Evolutionary conservation across 257 asterid species (phyloP).

Genomic region (Solanum piurae): DNA sequence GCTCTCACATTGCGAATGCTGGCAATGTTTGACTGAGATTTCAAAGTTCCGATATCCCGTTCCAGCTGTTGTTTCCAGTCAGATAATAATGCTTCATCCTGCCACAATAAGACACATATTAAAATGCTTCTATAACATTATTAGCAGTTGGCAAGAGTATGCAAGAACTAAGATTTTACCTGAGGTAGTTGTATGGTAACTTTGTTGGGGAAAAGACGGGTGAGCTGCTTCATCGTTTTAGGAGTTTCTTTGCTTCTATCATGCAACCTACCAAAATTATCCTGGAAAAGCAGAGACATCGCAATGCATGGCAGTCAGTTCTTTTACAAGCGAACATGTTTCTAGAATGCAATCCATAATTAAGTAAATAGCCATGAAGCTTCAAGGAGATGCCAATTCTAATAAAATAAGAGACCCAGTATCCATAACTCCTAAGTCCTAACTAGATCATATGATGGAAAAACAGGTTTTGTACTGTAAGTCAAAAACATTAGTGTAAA

Average conservation of each 20-base stretch:
- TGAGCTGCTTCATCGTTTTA: slow-evolving; percentile 72
- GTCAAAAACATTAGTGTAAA: neutral
- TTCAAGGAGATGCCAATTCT: neutral
- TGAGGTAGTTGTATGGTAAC: slow-evolving; percentile 82
- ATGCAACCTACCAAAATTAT: slow-evolving; percentile 63
- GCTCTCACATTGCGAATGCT: slow-evolving; percentile 60
- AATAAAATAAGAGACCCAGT: neutral
- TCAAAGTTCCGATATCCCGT: slow-evolving; percentile 75
- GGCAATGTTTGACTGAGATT: slow-evolving; percentile 60
- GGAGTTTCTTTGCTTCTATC: slow-evolving; percentile 83
- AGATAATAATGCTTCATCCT: slow-evolving; percentile 66
- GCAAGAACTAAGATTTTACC: slow-evolving; percentile 28
- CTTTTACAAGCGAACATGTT: neutral
- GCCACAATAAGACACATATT: slow-evolving; percentile 8
- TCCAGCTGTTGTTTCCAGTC: slow-evolving; percentile 89
- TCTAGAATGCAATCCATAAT: neutral
- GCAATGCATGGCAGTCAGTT: neutral
- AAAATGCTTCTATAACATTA: neutral
- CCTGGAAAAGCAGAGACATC: slow-evolving; percentile 26
- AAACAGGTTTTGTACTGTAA: neutral
- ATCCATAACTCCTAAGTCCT: neutral
- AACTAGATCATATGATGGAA: neutral
- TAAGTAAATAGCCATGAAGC: neutral
- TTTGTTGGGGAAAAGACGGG: slow-evolving; percentile 88
- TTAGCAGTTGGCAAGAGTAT: neutral